phyloP scores from a whole-genome alignment of 164 flowering plant genomes.

The Litsea cubeba region DNA sequence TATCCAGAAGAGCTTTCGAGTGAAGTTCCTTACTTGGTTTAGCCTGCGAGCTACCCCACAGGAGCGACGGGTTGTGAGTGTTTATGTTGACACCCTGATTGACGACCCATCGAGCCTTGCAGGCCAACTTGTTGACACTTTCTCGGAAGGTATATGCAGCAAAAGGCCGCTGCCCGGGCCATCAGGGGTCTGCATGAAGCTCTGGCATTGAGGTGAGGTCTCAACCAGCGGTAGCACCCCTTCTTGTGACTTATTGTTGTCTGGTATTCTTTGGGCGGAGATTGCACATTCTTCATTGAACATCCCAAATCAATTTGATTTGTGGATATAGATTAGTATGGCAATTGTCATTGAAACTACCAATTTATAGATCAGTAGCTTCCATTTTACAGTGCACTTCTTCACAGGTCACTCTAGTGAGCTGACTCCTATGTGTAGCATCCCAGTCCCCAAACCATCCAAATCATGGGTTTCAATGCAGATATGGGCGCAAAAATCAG shows the following conservation, averaged over 20 bases:
- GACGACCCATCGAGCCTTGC: slow-evolving; percentile 13
- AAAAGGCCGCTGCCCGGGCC: slow-evolving; percentile 35
- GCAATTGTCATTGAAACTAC: slow-evolving; percentile 4
- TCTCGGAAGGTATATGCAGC: slow-evolving; percentile 2
- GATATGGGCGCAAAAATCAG: no score
- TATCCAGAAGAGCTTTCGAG: slow-evolving; percentile 9
- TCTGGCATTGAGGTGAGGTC: slow-evolving; percentile 59
- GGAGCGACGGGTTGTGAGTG: slow-evolving; percentile 28
- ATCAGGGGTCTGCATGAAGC: slow-evolving; percentile 73
- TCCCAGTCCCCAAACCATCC: no score
- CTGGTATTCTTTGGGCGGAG: slow-evolving; percentile 7
- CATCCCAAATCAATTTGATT: slow-evolving; percentile 11
- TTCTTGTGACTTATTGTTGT: background rate
- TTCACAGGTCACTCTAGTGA: no score
- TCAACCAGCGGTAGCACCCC: background rate
- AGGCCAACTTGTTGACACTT: slow-evolving; percentile 10
- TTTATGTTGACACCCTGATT: slow-evolving; percentile 8
- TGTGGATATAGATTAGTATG: slow-evolving; percentile 1
- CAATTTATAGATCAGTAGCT: slow-evolving; percentile 2
- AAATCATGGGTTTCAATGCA: no score
- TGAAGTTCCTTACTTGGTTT: slow-evolving; percentile 15
- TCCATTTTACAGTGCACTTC: background rate
- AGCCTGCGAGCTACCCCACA: slow-evolving; percentile 8
- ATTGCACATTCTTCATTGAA: slow-evolving; percentile 4
- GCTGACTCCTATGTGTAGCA: no score